A percentile compares a stretch with the other conserved stretches of the same genome.
These are phyloP conservation scores for Beauveria bassiana DNA, from an alignment of 2,329 filamentous ascomycete genomes.

Conservation along the genomic window DNA sequence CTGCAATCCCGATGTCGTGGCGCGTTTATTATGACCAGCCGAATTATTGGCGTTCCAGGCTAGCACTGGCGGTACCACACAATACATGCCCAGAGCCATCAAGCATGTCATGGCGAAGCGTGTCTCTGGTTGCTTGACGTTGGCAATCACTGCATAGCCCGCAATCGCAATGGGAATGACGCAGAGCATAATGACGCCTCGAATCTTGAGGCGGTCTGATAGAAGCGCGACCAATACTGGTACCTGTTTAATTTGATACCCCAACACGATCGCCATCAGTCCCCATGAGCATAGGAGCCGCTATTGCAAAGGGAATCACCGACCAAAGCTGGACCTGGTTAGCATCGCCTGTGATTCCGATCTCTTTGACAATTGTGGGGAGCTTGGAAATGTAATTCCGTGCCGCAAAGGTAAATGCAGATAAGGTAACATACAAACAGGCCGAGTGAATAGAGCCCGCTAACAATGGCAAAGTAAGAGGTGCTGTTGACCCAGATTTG, in stretches of 20 bases:
- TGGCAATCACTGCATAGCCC: slow-evolving; percentile 57
- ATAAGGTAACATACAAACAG: slow-evolving; percentile 43
- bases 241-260: neutral
- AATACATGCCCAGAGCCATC: slow-evolving; percentile 58
- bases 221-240: slow-evolving; percentile 44
- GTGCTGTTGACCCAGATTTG: slow-evolving; percentile 57
- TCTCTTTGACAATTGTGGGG: slow-evolving; percentile 55
- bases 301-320: slow-evolving; percentile 56
- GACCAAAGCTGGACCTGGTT: slow-evolving; percentile 56
- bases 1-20: slow-evolving; percentile 58
- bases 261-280: no score
- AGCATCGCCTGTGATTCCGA: slow-evolving; percentile 43
- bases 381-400: slow-evolving; percentile 30
- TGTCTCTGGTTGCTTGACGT: slow-evolving; percentile 39
- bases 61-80: slow-evolving; percentile 53
- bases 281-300: slow-evolving; percentile 31
- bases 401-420: neutral
- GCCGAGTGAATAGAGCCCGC: slow-evolving; percentile 55
- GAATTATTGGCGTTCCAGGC: slow-evolving; percentile 63
- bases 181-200: slow-evolving; percentile 55
- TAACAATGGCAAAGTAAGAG: slow-evolving; percentile 53
- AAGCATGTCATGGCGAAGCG: slow-evolving; percentile 61
- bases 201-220: slow-evolving; percentile 52
- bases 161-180: slow-evolving; percentile 56
- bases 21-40: slow-evolving; percentile 62